Evolutionary conservation across 2,329 filamentous ascomycete genomes (phyloP), one percentile per base, ranked within the genome.

Genomic region (Fonsecaea pedrosoi): DNA sequence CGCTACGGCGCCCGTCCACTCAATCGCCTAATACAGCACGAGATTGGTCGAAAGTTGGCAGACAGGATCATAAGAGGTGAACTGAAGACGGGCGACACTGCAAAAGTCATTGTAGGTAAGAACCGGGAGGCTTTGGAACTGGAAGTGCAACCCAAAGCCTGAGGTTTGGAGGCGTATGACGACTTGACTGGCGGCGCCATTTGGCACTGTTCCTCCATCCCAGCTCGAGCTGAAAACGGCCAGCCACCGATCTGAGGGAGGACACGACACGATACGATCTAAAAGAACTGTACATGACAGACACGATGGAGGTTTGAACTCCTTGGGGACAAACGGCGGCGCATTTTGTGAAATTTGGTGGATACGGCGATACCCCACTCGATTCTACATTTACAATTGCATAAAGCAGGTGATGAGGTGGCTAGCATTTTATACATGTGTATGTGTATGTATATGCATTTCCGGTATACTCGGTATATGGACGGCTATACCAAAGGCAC

Each of bases 21-120:
- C 37, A 97, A 98, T 78, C 85, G 95, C 42, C 85, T 98, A 60
- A 97, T 98, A 71, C 88, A 91, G 25, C 96, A 90, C 74, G 89
- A 97, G 79, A 92, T 99, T 71, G 90, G 92, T 67, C 97, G 97
- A 77, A 85, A 88, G 3, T 84, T 98, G 45, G 95, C 95, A 0
- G 94, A 97, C 75, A 91, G 90, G 81, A 96, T 99, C 73, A 98
- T 98, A 73, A 85, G 91, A 62, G 95, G 95, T 21, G 83, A 92
- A 78, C 80, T 98, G 67, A 90, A 89, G 78, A 86, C 83, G 65
- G 93, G 92, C 0, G 89, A 96, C 74, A 85, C 81, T 2, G 94
- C 91, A 4, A 84, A 84, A 66, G 90, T 97, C 12, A 82, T 81
- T 15, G 35, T 70, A 6, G 57, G 60, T n/a, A 18, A 64, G 4